Base-by-base conservation (phyloP, 108 stramenopile genomes). In the Stephanodiscus triporus region DNA sequence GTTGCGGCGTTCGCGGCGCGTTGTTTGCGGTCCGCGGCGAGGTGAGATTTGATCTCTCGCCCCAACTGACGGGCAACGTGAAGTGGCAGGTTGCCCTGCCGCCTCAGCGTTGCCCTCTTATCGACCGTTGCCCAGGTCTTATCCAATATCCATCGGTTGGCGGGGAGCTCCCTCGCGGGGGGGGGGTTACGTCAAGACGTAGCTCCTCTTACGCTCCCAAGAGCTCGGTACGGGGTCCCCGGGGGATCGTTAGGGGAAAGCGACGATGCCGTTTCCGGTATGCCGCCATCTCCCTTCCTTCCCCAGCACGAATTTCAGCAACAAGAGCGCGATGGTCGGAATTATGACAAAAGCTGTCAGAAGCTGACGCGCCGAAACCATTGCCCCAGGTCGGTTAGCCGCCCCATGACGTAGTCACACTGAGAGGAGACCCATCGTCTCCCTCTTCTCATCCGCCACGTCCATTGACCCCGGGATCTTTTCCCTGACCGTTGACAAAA, bases 71-170 rank as follows among this genome's bases (percentile, higher is more conserved):
- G 19, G 7, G 23, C 24, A 26, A 29, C 4, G 4, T 14, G 7
- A 16, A 4, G 1, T 4, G 56, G 16, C 23, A 57, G 56, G 26
- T 20, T 5, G 16, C 30, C 54, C 20, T 26, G 5, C 56, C 24
- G 27, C 26, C 56, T 57, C 30, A 27, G 5, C 16, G 23, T 30
- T 6, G 56, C 56, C 1, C 56, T 24, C 4, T 16, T 26, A 14
- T 57, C 56, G 5, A 57, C 56, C 16, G 30, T 16, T 0, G 29
- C 9, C 56, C 56, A 57, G 10, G 56, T 57, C 24, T 20, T 16
- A 26, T 57, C 23, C 9, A 27, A 57, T 9, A 57, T 57, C 56
- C 56, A 57, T 16, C 23, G 4, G 27, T 57, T 57, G 56, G 56
- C 56, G 16, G 26, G 26, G 17, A 2, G 56, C 14, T 57, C 27